A percentile compares a stretch with the other conserved stretches of the same genome.
phyloP scores from a whole-genome alignment of 805 yeast genomes.

The Candida caryicola region DNA sequence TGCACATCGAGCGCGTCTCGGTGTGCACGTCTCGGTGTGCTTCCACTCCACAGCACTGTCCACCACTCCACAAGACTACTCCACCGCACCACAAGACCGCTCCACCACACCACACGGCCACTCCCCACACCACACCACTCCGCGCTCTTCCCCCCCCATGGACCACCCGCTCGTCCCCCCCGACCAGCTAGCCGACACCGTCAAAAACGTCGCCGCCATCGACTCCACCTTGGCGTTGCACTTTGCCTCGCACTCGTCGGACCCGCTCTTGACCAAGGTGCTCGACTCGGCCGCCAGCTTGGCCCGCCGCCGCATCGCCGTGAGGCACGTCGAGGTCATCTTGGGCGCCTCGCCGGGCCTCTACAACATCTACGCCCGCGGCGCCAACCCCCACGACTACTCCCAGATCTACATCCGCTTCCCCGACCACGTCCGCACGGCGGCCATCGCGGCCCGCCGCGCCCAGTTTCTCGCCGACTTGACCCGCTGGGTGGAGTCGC shows the following conservation, averaged over 20 bases:
- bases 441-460: slow-evolving; percentile 15
- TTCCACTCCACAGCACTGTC: no score
- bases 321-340: slow-evolving; percentile 16
- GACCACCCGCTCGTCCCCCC: slow-evolving; percentile 12
- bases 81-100: no score
- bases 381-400: slow-evolving; percentile 3
- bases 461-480: slow-evolving; percentile 13
- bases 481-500: slow-evolving; percentile 20
- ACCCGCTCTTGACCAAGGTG: slow-evolving; percentile 22
- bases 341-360: slow-evolving; percentile 16
- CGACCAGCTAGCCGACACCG: slow-evolving; percentile 6
- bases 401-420: slow-evolving; percentile 8
- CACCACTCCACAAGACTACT: no score
- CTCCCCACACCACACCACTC: no score
- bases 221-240: slow-evolving; percentile 34
- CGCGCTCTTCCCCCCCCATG: no score
- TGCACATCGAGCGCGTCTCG: no score
- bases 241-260: slow-evolving; percentile 29
- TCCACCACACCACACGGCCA: no score
- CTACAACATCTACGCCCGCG: slow-evolving; percentile 10
- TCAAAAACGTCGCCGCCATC: slow-evolving; percentile 22
- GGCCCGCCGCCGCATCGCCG: slow-evolving; percentile 16
- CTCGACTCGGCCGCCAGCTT: slow-evolving; percentile 19
- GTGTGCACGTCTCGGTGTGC: no score
- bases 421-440: slow-evolving; percentile 4